Base-by-base conservation (phyloP, 805 yeast species). In the Cyberlindnera misumaiensis region DNA sequence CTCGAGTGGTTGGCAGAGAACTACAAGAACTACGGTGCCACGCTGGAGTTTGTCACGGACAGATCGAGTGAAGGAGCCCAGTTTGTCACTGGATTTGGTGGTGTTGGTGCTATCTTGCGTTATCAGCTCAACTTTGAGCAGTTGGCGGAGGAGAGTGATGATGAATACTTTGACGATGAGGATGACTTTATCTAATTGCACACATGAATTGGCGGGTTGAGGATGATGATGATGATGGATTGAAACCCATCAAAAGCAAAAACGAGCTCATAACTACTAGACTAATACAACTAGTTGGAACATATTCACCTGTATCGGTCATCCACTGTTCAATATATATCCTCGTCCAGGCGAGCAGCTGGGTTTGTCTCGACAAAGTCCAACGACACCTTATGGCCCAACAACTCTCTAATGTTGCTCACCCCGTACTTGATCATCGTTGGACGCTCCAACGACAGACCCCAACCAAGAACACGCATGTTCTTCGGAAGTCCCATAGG, bases 1-100 rank as follows among this genome's bases (percentile, higher is more conserved):
- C 74, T 93, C 49, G 98, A 93, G 67, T 93, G 99, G 99, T 72
- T 93, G 47, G 97, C 98, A 35, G 98, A 90, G 68, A 86, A 88
- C 67, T 93, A 93, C 68, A 83, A 80, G 61, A 83, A 75, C 56
- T 93, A 76, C 56, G 99, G 99, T 75, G 96, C 98, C 38, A 77
- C 83, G 44, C 74, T 93, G 55, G 99, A 93, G 70, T 93, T 93
- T 54, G 96, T 93, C 51, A 85, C 97, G 36, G 97, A 93, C 69
- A 80, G 87, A 67, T 84, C 96, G 16, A 82, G 95, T 32, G 99
- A 93, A 67, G 99, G 99, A 72, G 95, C 97, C 33, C 99, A 93
- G 70, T 93, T 93, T 65, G 94, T 83, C 43, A 82, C 80, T 54
- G 99, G 99, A 43, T 93, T 93, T 59, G 99, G 99, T 83, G 99